A percentile compares a stretch with the other conserved stretches of the same genome.
phyloP scores from a whole-genome alignment of 352 stramenopile species.

The Pythium apleroticum region DNA sequence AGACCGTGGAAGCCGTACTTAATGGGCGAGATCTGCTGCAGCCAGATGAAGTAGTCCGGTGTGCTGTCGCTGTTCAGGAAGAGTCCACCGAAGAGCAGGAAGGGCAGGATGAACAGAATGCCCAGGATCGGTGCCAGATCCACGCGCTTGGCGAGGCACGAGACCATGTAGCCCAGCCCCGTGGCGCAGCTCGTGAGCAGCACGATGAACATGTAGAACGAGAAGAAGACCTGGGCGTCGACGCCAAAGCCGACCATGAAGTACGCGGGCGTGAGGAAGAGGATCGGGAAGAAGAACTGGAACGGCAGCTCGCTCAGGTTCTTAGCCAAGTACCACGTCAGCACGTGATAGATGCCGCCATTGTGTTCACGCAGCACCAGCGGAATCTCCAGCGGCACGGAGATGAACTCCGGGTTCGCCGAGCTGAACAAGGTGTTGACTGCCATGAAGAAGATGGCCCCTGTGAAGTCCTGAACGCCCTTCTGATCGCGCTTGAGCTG shows the following conservation, averaged over 20 bases:
- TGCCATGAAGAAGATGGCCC: conserved; percentile 44
- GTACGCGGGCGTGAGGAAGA: conserved; percentile 34
- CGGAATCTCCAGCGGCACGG: conserved; percentile 34
- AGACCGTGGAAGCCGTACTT: conserved; percentile 40
- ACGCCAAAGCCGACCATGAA: conserved; percentile 38
- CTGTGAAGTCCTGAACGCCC: conserved; percentile 53
- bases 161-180: conserved; percentile 41
- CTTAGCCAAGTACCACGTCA: conserved; percentile 37
- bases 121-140: conserved; percentile 37
- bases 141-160: conserved; percentile 31
- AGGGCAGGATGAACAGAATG: conserved; percentile 36
- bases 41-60: conserved; percentile 42
- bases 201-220: conserved; percentile 37
- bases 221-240: conserved; percentile 37
- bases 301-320: conserved; percentile 35
- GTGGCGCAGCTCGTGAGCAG: conserved; percentile 29
- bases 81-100: conserved; percentile 40
- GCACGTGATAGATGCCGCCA: conserved; percentile 30
- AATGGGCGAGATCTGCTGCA: conserved; percentile 40
- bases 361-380: conserved; percentile 37
- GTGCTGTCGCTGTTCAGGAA: conserved; percentile 41
- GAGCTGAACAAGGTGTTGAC: conserved; percentile 29
- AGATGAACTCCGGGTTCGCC: conserved; percentile 36
- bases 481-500: conserved; percentile 46
- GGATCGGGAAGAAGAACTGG: conserved; percentile 31